Evolutionary conservation across 75 land plant genomes (phyloP).

Genomic region (Cunninghamia lanceolata): DNA sequence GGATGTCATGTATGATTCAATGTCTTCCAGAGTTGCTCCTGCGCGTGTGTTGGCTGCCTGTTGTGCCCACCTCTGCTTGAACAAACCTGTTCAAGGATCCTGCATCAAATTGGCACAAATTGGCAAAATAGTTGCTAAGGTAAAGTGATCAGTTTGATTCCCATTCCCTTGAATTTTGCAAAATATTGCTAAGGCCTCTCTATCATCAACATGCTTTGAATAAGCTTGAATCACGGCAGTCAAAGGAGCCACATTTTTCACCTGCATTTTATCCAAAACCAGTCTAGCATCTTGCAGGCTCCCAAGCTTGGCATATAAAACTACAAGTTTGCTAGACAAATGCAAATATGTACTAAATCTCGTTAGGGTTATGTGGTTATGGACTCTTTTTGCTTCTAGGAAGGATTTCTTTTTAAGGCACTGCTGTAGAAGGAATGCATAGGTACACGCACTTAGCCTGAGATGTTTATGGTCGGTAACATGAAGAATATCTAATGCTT

Average conservation of each 20-base stretch:
- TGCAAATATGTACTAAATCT: neutral
- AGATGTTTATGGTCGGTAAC: no score
- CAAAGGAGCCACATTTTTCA: constrained; percentile 47
- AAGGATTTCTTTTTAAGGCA: neutral
- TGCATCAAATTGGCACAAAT: constrained; percentile 3
- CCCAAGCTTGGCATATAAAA: constrained; percentile 45
- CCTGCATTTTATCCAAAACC: constrained; percentile 35
- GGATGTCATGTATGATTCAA: no score
- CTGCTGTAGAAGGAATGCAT: no score
- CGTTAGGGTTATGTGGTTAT: neutral
- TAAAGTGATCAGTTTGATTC: constrained; percentile 23
- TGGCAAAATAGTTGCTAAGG: constrained; percentile 16
- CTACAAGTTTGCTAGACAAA: constrained; percentile 34
- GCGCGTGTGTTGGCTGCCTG: no score
- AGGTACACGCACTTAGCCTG: no score
- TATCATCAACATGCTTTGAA: constrained; percentile 25
- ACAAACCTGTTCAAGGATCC: neutral
- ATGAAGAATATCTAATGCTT: no score
- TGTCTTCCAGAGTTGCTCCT: no score
- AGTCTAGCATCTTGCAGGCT: constrained; percentile 20
- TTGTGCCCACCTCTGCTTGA: no score
- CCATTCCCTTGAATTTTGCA: constrained; percentile 21
- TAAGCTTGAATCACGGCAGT: constrained; percentile 47
- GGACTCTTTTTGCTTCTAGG: neutral
- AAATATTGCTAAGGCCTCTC: constrained; percentile 25